A percentile compares a stretch with the other conserved stretches of the same genome.
These are phyloP conservation scores for Ilyonectria destructans DNA, from an alignment of 2,329 filamentous ascomycete genomes.

Conservation along the genomic window DNA sequence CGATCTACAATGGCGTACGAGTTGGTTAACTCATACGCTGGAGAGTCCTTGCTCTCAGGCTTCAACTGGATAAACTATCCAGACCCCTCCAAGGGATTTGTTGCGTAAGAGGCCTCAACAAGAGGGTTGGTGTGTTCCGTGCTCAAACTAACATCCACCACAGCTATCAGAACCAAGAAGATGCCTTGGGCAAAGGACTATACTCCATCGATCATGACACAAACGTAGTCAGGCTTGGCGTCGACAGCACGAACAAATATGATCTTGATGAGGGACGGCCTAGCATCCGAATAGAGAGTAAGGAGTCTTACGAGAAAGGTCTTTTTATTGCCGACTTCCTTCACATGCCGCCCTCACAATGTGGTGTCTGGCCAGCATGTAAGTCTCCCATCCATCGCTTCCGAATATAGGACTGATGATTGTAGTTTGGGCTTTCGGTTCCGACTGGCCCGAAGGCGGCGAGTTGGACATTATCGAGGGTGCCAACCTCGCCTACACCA, in stretches of 20 bases:
- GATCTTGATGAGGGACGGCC: constrained; percentile 61
- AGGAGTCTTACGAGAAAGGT: constrained; percentile 74
- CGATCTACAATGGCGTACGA: constrained; percentile 57
- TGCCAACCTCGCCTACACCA: constrained; percentile 73
- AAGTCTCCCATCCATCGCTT: constrained; percentile 44
- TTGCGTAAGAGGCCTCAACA: constrained; percentile 68
- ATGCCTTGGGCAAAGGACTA: constrained; percentile 58
- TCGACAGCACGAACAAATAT: constrained; percentile 61
- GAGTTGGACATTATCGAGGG: constrained; percentile 83
- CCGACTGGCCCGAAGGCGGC: constrained; percentile 74
- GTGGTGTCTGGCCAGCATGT: constrained; percentile 84
- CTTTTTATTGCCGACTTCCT: constrained; percentile 81
- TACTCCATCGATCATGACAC: constrained; percentile 61
- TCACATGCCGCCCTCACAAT: constrained; percentile 81
- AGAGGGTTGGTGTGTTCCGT: neutral
- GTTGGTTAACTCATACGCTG: constrained; percentile 61
- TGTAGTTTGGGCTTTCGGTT: constrained; percentile 68
- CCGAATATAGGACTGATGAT: constrained; percentile 25
- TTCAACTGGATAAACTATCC: constrained; percentile 67
- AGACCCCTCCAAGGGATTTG: constrained; percentile 79
- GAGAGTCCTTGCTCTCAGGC: constrained; percentile 61
- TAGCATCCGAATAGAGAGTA: constrained; percentile 79
- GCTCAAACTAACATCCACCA: constrained; percentile 31
- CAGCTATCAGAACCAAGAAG: constrained; percentile 62
- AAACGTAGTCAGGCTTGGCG: constrained; percentile 62